phyloP scores from a whole-genome alignment of 2,329 filamentous ascomycete species.

The Pseudocercospora fijiensis region DNA sequence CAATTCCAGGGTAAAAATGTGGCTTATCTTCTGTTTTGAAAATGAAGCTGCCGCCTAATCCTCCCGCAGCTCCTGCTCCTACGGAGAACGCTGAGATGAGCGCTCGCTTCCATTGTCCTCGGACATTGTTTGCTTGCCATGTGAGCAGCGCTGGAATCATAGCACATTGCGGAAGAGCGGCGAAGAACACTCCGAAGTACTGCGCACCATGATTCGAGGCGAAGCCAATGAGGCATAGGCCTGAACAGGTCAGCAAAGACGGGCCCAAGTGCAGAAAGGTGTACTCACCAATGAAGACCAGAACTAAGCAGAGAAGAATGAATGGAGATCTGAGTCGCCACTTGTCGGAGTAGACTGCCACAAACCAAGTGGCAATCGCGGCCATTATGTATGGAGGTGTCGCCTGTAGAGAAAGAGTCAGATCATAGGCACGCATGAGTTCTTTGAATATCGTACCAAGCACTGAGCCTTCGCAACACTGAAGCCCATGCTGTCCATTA shows the following conservation, averaged over 20 bases:
- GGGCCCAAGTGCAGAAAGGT: too few relatives aligned
- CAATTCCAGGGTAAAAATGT: slow-evolving; percentile 26
- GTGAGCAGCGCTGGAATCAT: slow-evolving; percentile 25
- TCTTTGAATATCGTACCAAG: slow-evolving; percentile 34
- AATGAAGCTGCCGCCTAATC: slow-evolving; percentile 51
- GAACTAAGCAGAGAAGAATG: slow-evolving; percentile 19
- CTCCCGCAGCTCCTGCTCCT: slow-evolving; percentile 54
- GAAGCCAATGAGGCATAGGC: slow-evolving; percentile 28
- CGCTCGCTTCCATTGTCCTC: slow-evolving; percentile 54
- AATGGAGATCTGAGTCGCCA: slow-evolving; percentile 30
- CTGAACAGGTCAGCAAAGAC: slow-evolving; percentile 15
- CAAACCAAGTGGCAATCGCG: slow-evolving; percentile 24
- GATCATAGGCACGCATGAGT: background rate
- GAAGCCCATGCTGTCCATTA: slow-evolving; percentile 40
- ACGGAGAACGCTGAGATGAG: slow-evolving; percentile 14
- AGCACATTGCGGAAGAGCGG: slow-evolving; percentile 26
- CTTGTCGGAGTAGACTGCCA: slow-evolving; percentile 32
- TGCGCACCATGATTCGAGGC: slow-evolving; percentile 29
- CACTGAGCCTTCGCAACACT: slow-evolving; percentile 45
- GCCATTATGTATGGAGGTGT: slow-evolving; percentile 46
- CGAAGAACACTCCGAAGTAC: slow-evolving; percentile 36
- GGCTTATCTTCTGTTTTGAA: slow-evolving; percentile 25
- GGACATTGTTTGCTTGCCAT: slow-evolving; percentile 49
- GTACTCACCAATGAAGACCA: slow-evolving; percentile 8
- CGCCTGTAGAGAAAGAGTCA: background rate